A percentile compares a stretch with the other conserved stretches of the same genome.
Conservation (phyloP, 2,329 filamentous ascomycete genomes). For the Aspergillus sp. region DNA sequence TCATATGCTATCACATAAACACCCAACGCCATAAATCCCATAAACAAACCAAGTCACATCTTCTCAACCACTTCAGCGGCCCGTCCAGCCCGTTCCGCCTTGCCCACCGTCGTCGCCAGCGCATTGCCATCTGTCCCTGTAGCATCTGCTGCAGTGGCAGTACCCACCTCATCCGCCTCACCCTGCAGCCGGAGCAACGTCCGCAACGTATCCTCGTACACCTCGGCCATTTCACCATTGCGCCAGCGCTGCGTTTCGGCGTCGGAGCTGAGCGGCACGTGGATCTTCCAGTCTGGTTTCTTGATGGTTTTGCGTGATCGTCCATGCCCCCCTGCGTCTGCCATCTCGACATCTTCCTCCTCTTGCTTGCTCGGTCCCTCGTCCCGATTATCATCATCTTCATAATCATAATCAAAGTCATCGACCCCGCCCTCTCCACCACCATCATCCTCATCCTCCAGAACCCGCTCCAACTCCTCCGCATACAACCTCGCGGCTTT, state of each 20-base stretch:
- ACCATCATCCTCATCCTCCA: slow-evolving; percentile 35
- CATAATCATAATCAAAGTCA: slow-evolving; percentile 54
- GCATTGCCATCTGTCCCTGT: slow-evolving; percentile 24
- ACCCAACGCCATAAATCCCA: background rate
- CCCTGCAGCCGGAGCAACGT: slow-evolving; percentile 33
- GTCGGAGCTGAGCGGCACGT: slow-evolving; percentile 25
- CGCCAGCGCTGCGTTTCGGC: slow-evolving; percentile 32
- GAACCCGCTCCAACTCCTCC: slow-evolving; percentile 23
- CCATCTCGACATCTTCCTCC: slow-evolving; percentile 13
- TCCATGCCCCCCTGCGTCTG: slow-evolving; percentile 1
- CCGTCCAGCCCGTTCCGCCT: slow-evolving; percentile 37
- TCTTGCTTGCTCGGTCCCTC: slow-evolving; percentile 1
- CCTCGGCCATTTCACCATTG: slow-evolving; percentile 34
- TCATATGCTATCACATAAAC: background rate
- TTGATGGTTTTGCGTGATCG: background rate
- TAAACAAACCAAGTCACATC: slow-evolving; percentile 22
- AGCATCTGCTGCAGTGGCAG: slow-evolving; percentile 13
- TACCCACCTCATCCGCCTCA: slow-evolving; percentile 17
- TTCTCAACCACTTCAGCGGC: slow-evolving; percentile 42
- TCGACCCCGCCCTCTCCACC: slow-evolving; percentile 21
- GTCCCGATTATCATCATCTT: slow-evolving; percentile 22
- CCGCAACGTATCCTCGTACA: slow-evolving; percentile 35
- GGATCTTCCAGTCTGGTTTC: slow-evolving; percentile 21
- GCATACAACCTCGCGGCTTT: slow-evolving; percentile 34
- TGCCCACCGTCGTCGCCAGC: slow-evolving; percentile 40